phyloP scores from a whole-genome alignment of 352 stramenopile species.

The Phytophthora rubi region DNA sequence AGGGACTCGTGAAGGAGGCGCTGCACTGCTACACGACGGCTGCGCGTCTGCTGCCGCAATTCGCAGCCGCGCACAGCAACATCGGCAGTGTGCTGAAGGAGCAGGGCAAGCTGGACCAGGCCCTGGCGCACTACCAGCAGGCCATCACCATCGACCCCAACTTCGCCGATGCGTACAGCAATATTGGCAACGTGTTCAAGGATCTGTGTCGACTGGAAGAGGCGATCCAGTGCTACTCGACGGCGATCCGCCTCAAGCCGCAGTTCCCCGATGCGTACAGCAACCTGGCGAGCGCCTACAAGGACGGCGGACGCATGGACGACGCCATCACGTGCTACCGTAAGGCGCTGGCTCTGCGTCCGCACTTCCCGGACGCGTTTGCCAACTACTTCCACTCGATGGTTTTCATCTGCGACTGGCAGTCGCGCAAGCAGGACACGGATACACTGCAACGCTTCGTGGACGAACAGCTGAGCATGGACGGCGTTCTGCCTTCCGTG shows the following conservation, averaged over 20 bases:
- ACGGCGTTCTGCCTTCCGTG: conserved; percentile 82
- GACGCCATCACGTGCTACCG: conserved; percentile 94
- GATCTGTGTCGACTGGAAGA: conserved; percentile 89
- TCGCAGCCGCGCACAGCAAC: conserved; percentile 94
- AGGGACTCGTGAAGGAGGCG: conserved; percentile 93
- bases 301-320: conserved; percentile 87
- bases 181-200: conserved; percentile 96
- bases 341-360: conserved; percentile 90
- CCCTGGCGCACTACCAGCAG: conserved; percentile 94
- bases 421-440: conserved; percentile 80
- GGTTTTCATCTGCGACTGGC: conserved; percentile 94
- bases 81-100: conserved; percentile 95
- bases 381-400: conserved; percentile 94
- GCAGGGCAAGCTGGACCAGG: conserved; percentile 93
- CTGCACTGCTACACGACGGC: conserved; percentile 95
- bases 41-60: conserved; percentile 89
- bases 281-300: conserved; percentile 94
- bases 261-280: conserved; percentile 92
- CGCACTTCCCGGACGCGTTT: conserved; percentile 93
- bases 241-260: conserved; percentile 90
- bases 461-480: conserved; percentile 61
- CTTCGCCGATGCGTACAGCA: conserved; percentile 94
- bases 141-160: conserved; percentile 93
- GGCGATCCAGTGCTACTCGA: conserved; percentile 91
- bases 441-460: conserved; percentile 67